A percentile compares a stretch with the other conserved stretches of the same genome.
phyloP scores from a whole-genome alignment of 2,329 filamentous ascomycete genomes.

The Aspergillus transmontanensis region DNA sequence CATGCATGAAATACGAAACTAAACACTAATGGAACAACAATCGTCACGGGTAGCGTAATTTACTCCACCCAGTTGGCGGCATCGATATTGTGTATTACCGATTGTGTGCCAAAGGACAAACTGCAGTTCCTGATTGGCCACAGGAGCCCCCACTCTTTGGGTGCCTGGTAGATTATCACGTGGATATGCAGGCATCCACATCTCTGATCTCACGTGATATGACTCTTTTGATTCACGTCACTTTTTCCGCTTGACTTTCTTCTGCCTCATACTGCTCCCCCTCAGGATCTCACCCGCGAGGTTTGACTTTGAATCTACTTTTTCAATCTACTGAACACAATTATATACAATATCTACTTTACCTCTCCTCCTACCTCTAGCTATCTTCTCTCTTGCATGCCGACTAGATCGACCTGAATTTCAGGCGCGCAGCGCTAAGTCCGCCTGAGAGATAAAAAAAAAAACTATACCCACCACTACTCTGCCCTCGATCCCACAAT shows the following conservation, averaged over 20 bases:
- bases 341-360: conserved; percentile 2
- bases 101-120: conserved; percentile 32
- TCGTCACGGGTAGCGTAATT: conserved; percentile 15
- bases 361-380: conserved; percentile 2
- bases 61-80: conserved; percentile 8
- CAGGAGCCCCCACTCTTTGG: not conserved
- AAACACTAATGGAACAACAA: conserved; percentile 4
- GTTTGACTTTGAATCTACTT: not conserved
- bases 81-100: conserved; percentile 26
- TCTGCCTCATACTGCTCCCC: not conserved
- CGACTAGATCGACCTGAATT: conserved; percentile 16
- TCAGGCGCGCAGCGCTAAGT: conserved; percentile 33
- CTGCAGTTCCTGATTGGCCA: conserved; percentile 34
- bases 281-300: not conserved
- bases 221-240: conserved; percentile 30
- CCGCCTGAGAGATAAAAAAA: conserved; percentile 11
- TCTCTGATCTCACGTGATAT: conserved; percentile 22
- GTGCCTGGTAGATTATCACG: conserved; percentile 22
- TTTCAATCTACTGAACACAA: not conserved
- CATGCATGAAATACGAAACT: conserved; percentile 10
- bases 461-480: not conserved
- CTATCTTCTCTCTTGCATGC: conserved; percentile 24
- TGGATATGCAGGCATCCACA: conserved; percentile 8
- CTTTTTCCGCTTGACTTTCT: conserved; percentile 28
- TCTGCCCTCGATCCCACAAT: not conserved